Conservation (phyloP, 371 early-diverging fungal species). For the Chytridium lagenaria region DNA sequence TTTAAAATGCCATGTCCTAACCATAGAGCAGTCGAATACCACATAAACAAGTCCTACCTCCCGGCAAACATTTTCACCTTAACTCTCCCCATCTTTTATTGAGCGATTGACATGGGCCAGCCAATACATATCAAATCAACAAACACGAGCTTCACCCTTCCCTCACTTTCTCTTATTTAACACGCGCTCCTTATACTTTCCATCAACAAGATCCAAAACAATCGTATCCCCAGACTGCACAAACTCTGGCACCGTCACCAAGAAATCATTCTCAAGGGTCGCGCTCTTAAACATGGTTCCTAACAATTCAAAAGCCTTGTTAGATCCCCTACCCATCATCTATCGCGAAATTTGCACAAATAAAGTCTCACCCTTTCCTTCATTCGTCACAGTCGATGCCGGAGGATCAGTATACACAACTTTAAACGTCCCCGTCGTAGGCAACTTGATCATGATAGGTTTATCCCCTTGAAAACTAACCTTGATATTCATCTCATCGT, state of each 20-base stretch:
- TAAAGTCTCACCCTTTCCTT: too few species aligned
- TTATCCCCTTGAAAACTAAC: constrained; percentile 59
- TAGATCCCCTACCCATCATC: too few species aligned
- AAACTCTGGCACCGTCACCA: constrained; percentile 81
- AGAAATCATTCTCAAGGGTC: constrained; percentile 71
- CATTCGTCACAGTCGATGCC: constrained; percentile 62
- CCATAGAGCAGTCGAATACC: too few species aligned
- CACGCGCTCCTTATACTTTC: constrained; percentile 65
- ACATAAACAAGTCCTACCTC: too few species aligned
- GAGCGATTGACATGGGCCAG: too few species aligned
- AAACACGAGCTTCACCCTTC: too few species aligned
- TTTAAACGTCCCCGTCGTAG: constrained; percentile 56
- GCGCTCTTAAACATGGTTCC: constrained; percentile 61
- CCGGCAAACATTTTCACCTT: too few species aligned
- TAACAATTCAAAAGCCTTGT: too few species aligned
- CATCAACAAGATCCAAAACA: constrained; percentile 72
- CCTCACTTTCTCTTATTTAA: neutral
- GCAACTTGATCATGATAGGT: constrained; percentile 63
- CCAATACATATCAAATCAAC: too few species aligned
- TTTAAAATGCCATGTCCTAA: too few species aligned
- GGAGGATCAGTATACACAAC: constrained; percentile 50
- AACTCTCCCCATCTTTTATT: too few species aligned
- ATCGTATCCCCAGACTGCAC: constrained; percentile 77
- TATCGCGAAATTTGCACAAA: too few species aligned
- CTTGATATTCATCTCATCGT: constrained; percentile 58